These are phyloP conservation scores for Claviceps paspali DNA, from an alignment of 2,329 filamentous ascomycete species.

Conservation along the genomic window DNA sequence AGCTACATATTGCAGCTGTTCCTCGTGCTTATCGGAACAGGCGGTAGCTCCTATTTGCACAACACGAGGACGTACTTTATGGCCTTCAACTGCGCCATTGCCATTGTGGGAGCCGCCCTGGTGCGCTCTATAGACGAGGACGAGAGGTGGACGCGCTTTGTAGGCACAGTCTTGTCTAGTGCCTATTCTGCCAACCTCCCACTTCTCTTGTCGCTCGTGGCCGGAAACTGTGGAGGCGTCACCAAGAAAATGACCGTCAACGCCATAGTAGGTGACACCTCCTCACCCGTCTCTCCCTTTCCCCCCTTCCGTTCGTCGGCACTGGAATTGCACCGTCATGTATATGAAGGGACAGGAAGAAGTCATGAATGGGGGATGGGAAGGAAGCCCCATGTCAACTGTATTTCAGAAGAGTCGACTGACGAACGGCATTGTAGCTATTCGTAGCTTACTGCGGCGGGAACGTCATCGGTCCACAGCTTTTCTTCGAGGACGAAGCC, in stretches of 20 bases:
- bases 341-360: too few species aligned
- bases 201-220: constrained; percentile 39
- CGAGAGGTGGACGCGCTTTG: constrained; percentile 12
- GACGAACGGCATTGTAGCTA: constrained; percentile 11
- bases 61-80: constrained; percentile 15
- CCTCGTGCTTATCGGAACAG: constrained; percentile 11
- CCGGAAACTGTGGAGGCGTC: constrained; percentile 44
- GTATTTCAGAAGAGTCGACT: not conserved
- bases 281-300: not conserved
- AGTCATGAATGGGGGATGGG: too few species aligned
- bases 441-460: constrained; percentile 46
- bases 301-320: too few species aligned
- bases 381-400: too few species aligned
- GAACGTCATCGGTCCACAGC: constrained; percentile 45
- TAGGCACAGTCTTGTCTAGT: constrained; percentile 35
- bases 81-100: constrained; percentile 9
- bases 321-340: too few species aligned
- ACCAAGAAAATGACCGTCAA: constrained; percentile 48
- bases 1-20: constrained; percentile 10
- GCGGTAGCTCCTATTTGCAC: constrained; percentile 10
- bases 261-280: constrained; percentile 27
- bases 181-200: constrained; percentile 26
- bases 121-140: constrained; percentile 10
- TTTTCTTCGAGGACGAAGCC: constrained; percentile 40
- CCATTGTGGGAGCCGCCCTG: constrained; percentile 11